Percentiles rank a stretch among this genome's conserved stretches.
Evolutionary conservation across 1,139 yeast genomes (phyloP).

Genomic region (Yamadazyma pseudoaaseri): DNA sequence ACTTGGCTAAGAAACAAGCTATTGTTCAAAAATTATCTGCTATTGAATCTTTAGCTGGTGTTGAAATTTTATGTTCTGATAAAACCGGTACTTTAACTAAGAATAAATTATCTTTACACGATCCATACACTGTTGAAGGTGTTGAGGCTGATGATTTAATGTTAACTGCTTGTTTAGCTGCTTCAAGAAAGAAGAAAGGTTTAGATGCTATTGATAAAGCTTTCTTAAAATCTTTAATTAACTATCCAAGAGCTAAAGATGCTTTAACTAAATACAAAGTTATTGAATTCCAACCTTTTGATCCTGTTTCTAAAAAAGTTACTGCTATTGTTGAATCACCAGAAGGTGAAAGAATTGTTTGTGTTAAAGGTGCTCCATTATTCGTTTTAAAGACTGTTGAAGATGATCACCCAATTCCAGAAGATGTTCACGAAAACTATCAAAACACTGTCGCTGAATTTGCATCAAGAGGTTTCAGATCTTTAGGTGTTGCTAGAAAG

Average conservation of each 20-base stretch:
- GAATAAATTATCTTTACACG: constrained; percentile 94
- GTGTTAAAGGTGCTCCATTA: constrained; percentile 98
- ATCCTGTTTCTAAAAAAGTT: constrained; percentile 96
- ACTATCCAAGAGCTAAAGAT: constrained; percentile 90
- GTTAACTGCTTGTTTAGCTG: constrained; percentile 98
- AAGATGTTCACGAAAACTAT: constrained; percentile 91
- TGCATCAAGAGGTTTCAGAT: constrained; percentile 98
- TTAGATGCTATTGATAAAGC: constrained; percentile 97
- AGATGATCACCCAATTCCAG: constrained; percentile 95
- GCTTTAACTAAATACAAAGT: constrained; percentile 96
- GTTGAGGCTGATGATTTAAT: constrained; percentile 95
- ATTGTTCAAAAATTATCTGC: constrained; percentile 98
- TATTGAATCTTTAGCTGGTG: constrained; percentile 98
- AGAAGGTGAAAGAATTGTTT: constrained; percentile 92
- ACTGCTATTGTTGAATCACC: constrained; percentile 93
- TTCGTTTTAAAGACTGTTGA: constrained; percentile 94
- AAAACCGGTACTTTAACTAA: constrained; percentile 99
- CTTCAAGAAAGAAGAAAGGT: constrained; percentile 98
- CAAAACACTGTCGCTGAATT: constrained; percentile 97
- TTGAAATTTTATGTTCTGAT: constrained; percentile 97
- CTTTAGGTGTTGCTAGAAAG: constrained; percentile 98
- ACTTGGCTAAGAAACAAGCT: constrained; percentile 97
- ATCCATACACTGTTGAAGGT: constrained; percentile 99
- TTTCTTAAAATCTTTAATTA: constrained; percentile 85
- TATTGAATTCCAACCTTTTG: constrained; percentile 94